phyloP scores from a whole-genome alignment of 108 stramenopile species.

The Schizochytrium sp. region DNA sequence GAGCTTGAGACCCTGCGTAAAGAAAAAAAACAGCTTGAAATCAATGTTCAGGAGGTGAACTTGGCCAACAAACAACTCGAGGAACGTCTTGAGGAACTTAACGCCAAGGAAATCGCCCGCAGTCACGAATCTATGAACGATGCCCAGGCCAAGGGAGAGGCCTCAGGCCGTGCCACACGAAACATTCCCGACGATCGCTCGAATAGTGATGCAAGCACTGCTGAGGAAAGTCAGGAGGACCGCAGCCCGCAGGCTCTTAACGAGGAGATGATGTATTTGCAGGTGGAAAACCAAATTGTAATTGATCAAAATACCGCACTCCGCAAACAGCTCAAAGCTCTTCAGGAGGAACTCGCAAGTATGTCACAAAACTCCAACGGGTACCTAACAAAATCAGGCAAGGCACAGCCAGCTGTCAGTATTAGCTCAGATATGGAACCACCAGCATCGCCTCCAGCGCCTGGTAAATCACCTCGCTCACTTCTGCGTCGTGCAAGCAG shows the following conservation, averaged over 20 bases:
- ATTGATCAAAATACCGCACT: constrained; percentile 37
- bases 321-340: not conserved
- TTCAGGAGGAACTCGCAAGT: not conserved
- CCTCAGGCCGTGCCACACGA: not conserved
- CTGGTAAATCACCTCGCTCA: no score
- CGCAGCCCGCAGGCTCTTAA: not conserved
- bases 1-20: no score
- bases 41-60: no score
- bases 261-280: constrained; percentile 27
- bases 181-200: not conserved
- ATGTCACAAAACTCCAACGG: not conserved
- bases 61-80: no score
- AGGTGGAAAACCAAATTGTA: constrained; percentile 20
- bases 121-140: no score
- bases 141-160: not conserved
- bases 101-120: no score
- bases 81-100: no score
- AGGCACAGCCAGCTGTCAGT: no score
- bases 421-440: no score
- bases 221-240: not conserved
- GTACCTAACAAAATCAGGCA: not conserved
- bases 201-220: not conserved
- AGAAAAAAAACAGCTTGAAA: no score
- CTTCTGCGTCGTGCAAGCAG: constrained; percentile 18
- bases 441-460: no score